Evolutionary conservation across 192 early-diverging fungal species (phyloP).

Genomic region (Nowakowskiella sp.): DNA sequence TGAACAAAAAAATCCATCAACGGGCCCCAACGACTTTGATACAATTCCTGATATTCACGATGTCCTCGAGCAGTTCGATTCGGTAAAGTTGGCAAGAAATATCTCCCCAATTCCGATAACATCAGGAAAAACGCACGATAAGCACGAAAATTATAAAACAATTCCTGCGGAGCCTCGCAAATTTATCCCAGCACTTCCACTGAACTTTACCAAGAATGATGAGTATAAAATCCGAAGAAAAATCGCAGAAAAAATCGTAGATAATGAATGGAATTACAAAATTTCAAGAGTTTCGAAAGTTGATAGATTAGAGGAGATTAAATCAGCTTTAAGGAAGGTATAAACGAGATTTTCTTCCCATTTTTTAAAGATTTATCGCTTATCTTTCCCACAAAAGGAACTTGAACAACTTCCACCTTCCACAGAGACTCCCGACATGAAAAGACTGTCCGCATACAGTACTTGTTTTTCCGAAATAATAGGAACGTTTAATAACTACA

Average conservation of each 20-base stretch:
- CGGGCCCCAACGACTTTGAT: too few relatives aligned
- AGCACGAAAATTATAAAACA: constrained; percentile 1
- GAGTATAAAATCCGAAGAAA: constrained; percentile 17
- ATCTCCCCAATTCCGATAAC: constrained; percentile 1
- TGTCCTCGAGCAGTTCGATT: constrained; percentile 30
- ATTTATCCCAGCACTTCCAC: constrained; percentile 17
- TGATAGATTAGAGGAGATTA: constrained; percentile 24
- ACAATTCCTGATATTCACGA: constrained; percentile 23
- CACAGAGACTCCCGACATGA: constrained; percentile 22
- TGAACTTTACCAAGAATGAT: constrained; percentile 26
- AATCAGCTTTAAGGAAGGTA: constrained; percentile 23
- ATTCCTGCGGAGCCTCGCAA: constrained; percentile 5
- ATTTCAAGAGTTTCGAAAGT: constrained; percentile 12
- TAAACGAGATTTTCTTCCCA: neutral
- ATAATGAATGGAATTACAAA: constrained; percentile 15
- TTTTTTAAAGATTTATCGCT: constrained; percentile 2
- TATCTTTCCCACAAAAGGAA: constrained; percentile 15
- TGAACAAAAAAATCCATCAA: too few relatives aligned
- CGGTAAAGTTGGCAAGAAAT: constrained; percentile 13
- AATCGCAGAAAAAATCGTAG: constrained; percentile 21
- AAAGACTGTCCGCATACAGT: constrained; percentile 32
- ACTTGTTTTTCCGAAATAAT: constrained; percentile 36
- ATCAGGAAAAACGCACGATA: constrained; percentile 1
- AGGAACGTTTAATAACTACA: constrained; percentile 34
- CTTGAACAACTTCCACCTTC: constrained; percentile 21